Evolutionary conservation across 75 land plant genomes (phyloP).

Genomic region (Azolla pinnata): DNA sequence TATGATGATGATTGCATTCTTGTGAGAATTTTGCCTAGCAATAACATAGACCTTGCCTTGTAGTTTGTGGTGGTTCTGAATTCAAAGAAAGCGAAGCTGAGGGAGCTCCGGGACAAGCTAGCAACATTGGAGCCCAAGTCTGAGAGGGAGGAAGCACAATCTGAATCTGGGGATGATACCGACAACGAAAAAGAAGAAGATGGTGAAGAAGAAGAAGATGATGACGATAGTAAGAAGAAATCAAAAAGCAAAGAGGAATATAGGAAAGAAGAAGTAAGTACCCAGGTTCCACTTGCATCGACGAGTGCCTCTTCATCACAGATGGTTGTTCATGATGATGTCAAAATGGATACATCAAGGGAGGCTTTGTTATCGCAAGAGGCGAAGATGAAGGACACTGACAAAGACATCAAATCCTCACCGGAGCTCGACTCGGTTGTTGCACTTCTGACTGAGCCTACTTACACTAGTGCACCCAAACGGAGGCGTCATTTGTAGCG

Average conservation of each 20-base stretch:
- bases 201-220: conserved; percentile 2
- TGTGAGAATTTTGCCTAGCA: too few relatives aligned
- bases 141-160: conserved; percentile 36
- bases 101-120: conserved; percentile 48
- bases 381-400: not conserved
- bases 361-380: too few relatives aligned
- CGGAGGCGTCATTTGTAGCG: conserved; percentile 10
- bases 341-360: not conserved
- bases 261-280: not conserved
- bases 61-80: conserved; percentile 73
- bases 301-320: not conserved
- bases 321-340: too few relatives aligned
- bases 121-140: conserved; percentile 23
- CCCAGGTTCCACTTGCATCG: not conserved
- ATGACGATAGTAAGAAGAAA: not conserved
- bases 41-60: conserved; percentile 10
- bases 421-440: conserved; percentile 3
- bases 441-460: conserved; percentile 4
- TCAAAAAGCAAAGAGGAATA: not conserved
- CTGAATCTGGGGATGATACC: conserved; percentile 29
- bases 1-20: too few relatives aligned
- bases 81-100: conserved; percentile 69
- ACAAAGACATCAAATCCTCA: not conserved
- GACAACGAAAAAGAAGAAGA: conserved; percentile 24
- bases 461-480: conserved; percentile 16